Evolutionary conservation across 148 eudicot species (phyloP), one percentile per base, ranked within the genome.

Genomic region (Oxyria digyna): DNA sequence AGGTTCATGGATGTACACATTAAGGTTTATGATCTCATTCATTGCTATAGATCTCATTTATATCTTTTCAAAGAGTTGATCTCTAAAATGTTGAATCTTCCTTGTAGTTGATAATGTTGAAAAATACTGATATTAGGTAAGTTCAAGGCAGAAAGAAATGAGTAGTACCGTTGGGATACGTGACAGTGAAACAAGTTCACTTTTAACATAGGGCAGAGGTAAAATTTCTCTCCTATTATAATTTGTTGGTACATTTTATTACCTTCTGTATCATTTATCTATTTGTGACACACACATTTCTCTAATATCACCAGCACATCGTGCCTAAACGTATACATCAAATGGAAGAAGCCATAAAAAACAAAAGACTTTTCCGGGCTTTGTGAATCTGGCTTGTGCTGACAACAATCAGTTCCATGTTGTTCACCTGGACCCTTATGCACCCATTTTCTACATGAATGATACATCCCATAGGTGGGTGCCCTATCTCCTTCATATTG

Each of bases 351-450:
- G 97, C 96, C 73, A 93, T 93, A 11, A 77, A 78, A 75, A 85
- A 82, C 45, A n/a, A 86, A 82, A 50, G 95, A 93, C 72, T n/a
- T 93, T 93, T 74, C 69, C 89, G 14, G 67, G 95, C 68, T 93
- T 93, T 76, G 82, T 95, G 66, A 80, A 67, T 50, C 75, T 93
- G 73, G n/a, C 89, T 54, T 93, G 96, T 81, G 77, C 87, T 4
- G 98, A 93, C 67, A 89, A 95, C 74, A 93, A 93, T 77, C 98
- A 93, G 78, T 93, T 93, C 72, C 98, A 93, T 62, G 95, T 96
- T 17, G 90, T 88, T 62, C 90, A 96, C 84, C 82, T 93, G 12
- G 98, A 93, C 75, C 89, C 98, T n/a, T 63, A 71, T 40, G 95
- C 98, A 20, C 98, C 98, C 15, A 87, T 93, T 69, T 89, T 89